Conservation (phyloP, 139 green algal species). For the Ulvella scutata region DNA sequence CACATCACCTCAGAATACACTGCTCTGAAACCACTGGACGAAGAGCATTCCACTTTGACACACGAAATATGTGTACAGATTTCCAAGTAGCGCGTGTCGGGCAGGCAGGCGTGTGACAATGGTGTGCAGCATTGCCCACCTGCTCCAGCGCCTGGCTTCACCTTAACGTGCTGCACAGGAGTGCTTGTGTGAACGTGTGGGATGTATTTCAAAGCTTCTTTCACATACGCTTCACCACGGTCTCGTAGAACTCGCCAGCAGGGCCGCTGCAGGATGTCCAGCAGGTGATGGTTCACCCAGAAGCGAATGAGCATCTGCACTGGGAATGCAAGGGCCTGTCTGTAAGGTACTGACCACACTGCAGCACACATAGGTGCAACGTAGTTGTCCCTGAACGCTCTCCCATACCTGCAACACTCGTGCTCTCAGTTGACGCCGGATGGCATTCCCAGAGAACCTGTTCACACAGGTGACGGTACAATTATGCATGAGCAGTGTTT, state of each 20-base stretch:
- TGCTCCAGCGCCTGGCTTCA: not conserved
- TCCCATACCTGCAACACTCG: conserved; percentile 29
- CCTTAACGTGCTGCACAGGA: conserved; percentile 16
- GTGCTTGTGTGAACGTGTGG: conserved; percentile 44
- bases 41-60: no score
- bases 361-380: conserved; percentile 91
- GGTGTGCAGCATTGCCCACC: no score
- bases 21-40: no score
- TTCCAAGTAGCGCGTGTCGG: no score
- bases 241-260: conserved; percentile 78
- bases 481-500: no score
- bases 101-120: no score
- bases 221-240: conserved; percentile 59
- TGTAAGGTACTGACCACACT: conserved; percentile 80
- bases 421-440: not conserved
- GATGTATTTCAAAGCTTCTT: conserved; percentile 46
- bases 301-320: conserved; percentile 77
- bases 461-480: not conserved
- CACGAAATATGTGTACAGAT: no score
- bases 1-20: no score
- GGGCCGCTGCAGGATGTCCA: conserved; percentile 71
- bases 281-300: conserved; percentile 94
- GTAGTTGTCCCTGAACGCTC: conserved; percentile 61
- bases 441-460: not conserved
- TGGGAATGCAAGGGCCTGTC: conserved; percentile 67